Evolutionary conservation across 2,329 filamentous ascomycete genomes (phyloP).

Genomic region (Cladophialophora carrionii): DNA sequence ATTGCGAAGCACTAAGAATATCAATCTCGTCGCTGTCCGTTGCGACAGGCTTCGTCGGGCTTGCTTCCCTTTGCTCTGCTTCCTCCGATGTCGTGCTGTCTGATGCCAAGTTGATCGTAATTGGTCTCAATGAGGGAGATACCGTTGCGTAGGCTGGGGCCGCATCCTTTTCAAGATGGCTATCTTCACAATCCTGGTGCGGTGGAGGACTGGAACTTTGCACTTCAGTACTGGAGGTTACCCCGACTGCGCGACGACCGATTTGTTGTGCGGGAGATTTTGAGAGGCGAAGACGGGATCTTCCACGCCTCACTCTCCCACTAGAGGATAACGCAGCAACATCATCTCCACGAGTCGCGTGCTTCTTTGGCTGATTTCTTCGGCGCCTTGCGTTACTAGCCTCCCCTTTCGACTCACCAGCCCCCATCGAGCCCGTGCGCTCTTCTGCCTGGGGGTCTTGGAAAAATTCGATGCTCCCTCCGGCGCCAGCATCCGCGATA

Average conservation of each 20-base stretch:
- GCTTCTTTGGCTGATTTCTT: neutral
- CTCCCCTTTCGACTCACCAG: neutral
- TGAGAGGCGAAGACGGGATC: neutral
- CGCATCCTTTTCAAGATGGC: neutral
- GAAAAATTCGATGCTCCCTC: neutral
- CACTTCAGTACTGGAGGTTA: neutral
- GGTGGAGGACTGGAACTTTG: neutral
- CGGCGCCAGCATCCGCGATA: neutral
- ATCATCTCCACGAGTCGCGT: neutral
- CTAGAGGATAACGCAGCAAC: neutral
- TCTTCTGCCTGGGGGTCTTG: neutral
- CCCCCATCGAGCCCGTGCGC: neutral
- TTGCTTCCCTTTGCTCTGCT: neutral
- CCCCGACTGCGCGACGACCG: neutral
- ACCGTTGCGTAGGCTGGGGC: neutral
- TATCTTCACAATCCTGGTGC: neutral
- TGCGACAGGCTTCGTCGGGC: neutral
- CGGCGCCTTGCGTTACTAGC: neutral
- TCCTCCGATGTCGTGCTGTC: neutral
- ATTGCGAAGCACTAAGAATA: constrained; percentile 50
- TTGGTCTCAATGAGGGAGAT: neutral
- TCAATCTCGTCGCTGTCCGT: constrained; percentile 49
- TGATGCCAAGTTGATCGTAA: neutral
- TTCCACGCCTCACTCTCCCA: neutral
- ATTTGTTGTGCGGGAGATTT: neutral